Conservation (phyloP, 202 grass and related monocot genomes). For the Elaeis oleifera region DNA sequence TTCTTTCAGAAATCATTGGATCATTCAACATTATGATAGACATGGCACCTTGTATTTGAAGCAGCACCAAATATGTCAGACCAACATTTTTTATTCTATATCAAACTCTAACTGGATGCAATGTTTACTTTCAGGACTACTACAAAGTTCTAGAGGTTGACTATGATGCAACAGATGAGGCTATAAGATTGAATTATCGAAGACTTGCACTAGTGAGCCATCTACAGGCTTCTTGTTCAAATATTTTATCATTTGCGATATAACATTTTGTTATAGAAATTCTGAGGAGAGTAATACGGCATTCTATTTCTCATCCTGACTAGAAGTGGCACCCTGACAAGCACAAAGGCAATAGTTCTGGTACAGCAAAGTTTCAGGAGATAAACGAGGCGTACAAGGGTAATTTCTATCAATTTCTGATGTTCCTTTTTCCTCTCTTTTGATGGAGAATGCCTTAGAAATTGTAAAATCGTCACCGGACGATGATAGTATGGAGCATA, state of each 20-base stretch:
- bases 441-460: not conserved
- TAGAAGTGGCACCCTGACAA: constrained; percentile 81
- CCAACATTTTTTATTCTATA: too few relatives aligned
- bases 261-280: too few relatives aligned
- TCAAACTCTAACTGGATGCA: not conserved
- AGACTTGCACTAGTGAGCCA: constrained; percentile 52
- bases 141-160: constrained; percentile 76
- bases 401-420: constrained; percentile 5
- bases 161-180: constrained; percentile 62
- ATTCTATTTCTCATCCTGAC: constrained; percentile 1
- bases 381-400: constrained; percentile 73
- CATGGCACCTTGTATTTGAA: not conserved
- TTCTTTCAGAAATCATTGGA: too few relatives aligned
- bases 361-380: constrained; percentile 74
- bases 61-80: not conserved
- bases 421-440: not conserved
- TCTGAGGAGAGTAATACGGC: too few relatives aligned
- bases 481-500: too few relatives aligned
- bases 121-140: constrained; percentile 40
- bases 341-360: constrained; percentile 50
- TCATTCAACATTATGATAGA: too few relatives aligned
- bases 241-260: not conserved
- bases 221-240: not conserved
- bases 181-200: constrained; percentile 65
- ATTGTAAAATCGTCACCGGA: too few relatives aligned